phyloP scores from a whole-genome alignment of 2,329 filamentous ascomycete species.

The Exophiala calicioides region DNA sequence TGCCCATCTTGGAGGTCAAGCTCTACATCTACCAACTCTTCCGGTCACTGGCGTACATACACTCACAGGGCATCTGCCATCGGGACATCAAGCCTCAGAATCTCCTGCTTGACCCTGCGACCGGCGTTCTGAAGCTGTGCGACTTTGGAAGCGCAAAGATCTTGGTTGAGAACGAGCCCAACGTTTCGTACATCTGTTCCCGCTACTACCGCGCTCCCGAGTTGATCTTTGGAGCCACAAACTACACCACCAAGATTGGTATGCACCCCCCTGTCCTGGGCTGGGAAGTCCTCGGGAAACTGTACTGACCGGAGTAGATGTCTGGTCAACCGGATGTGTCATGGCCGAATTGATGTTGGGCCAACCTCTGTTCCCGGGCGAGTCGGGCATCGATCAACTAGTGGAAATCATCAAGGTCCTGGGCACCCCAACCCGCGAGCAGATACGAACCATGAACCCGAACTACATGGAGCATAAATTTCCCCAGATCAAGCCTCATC shows the following conservation, averaged over 20 bases:
- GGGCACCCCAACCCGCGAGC: slow-evolving; percentile 92
- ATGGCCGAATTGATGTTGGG: slow-evolving; percentile 99
- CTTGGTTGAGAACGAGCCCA: slow-evolving; percentile 95
- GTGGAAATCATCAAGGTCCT: slow-evolving; percentile 99
- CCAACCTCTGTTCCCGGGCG: slow-evolving; percentile 94
- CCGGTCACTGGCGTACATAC: slow-evolving; percentile 96
- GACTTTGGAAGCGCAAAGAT: slow-evolving; percentile 99
- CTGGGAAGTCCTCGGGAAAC: too few relatives aligned
- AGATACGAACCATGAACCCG: slow-evolving; percentile 99
- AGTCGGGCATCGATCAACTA: slow-evolving; percentile 96
- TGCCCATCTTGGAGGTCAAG: slow-evolving; percentile 98
- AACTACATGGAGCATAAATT: slow-evolving; percentile 99
- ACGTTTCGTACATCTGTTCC: slow-evolving; percentile 99
- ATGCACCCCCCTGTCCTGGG: slow-evolving; percentile 42
- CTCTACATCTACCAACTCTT: slow-evolving; percentile 99
- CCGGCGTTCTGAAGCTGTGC: slow-evolving; percentile 92
- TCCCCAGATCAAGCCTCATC: slow-evolving; percentile 98
- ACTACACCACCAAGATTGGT: slow-evolving; percentile 99
- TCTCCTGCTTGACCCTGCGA: slow-evolving; percentile 85
- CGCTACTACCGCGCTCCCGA: slow-evolving; percentile 98
- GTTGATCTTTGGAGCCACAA: slow-evolving; percentile 96
- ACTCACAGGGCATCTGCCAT: slow-evolving; percentile 98
- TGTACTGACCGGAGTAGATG: slow-evolving; percentile 62
- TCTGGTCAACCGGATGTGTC: slow-evolving; percentile 98
- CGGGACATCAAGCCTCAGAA: slow-evolving; percentile 99